Evolutionary conservation across 139 green algal species (phyloP).

Genomic region (Trebouxia sp.): DNA sequence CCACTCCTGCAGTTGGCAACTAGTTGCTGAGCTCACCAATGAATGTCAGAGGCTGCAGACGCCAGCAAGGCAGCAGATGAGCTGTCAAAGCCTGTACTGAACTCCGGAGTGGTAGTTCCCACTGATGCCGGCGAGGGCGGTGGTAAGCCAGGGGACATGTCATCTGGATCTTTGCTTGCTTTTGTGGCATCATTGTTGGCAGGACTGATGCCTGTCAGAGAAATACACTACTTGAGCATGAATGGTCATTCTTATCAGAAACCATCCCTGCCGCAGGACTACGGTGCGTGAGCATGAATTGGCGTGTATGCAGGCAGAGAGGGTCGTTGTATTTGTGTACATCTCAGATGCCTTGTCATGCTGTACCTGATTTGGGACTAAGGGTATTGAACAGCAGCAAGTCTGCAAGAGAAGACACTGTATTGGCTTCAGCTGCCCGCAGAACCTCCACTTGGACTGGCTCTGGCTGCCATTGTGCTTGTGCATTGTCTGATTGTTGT

Average conservation of each 20-base stretch:
- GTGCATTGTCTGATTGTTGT: too few relatives aligned
- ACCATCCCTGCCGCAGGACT: too few relatives aligned
- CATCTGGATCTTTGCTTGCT: not conserved
- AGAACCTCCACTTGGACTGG: slow-evolving; percentile 1
- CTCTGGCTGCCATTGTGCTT: too few relatives aligned
- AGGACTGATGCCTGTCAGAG: too few relatives aligned
- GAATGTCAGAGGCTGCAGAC: not conserved
- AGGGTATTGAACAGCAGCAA: not conserved
- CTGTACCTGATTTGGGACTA: not conserved
- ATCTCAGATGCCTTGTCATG: not conserved
- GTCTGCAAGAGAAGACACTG: not conserved
- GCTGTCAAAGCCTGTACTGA: not conserved
- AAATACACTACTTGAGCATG: too few relatives aligned
- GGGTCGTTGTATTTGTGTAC: too few relatives aligned
- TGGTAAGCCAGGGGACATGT: slow-evolving; percentile 2
- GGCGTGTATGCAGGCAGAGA: too few relatives aligned
- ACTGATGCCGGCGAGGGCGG: not conserved
- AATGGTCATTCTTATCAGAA: too few relatives aligned
- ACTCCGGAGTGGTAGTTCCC: not conserved
- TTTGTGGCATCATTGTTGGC: not conserved
- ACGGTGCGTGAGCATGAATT: too few relatives aligned
- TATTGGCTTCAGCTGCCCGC: not conserved
- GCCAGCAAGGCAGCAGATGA: not conserved
- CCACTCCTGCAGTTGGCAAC: too few relatives aligned
- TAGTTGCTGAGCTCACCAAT: not conserved